Evolutionary conservation across 495 filamentous ascomycete genomes (phyloP), one percentile per base, ranked within the genome.

Genomic region (Haplographium delicatum): DNA sequence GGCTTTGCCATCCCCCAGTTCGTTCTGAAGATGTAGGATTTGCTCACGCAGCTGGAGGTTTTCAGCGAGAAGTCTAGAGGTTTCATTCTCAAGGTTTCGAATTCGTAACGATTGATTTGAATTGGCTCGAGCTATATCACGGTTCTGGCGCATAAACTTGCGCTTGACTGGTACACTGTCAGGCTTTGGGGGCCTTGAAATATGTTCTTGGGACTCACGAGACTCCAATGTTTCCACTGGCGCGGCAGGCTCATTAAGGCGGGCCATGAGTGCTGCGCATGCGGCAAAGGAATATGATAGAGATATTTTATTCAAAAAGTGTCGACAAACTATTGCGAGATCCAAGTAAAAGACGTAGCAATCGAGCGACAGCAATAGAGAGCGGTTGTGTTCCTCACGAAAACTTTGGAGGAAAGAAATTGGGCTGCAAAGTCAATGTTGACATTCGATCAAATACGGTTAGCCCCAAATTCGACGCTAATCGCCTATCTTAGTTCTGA

Each of bases 61-160:
- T 56, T 98, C 94, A 15, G 83, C 80, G 47, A 96, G 72, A 9
- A 97, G 69, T 24, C 86, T 82, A 13, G 88, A 85, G 27, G 81
- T 81, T 67, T 98, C 91, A 46, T 82, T 82, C 64, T 97, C 90
- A 30, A 97, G 78, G 43, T 71, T 82, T 48, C 90, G 87, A 56
- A 98, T 96, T 52, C 88, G 86, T 27, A 91, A 73, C 15, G 89
- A 91, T 66, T 96, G 94, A 53, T 81, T 83, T 2, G 94, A 94
- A 69, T 98, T 97, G 53, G 82, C 81, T 61, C 85, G 78, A 49
- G 90, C 90, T 51, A 98, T 89, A 59, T 96, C 93, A 50, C 89
- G 83, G 66, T 98, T 98, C 64, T 98, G 93, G 33, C 91, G 81
- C 40, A 95, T 71, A 62, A 93, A 95, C 62, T 86, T 81, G 56